Evolutionary conservation across 768 basidiomycete species (phyloP).

Genomic region (Suillus occidentalis): DNA sequence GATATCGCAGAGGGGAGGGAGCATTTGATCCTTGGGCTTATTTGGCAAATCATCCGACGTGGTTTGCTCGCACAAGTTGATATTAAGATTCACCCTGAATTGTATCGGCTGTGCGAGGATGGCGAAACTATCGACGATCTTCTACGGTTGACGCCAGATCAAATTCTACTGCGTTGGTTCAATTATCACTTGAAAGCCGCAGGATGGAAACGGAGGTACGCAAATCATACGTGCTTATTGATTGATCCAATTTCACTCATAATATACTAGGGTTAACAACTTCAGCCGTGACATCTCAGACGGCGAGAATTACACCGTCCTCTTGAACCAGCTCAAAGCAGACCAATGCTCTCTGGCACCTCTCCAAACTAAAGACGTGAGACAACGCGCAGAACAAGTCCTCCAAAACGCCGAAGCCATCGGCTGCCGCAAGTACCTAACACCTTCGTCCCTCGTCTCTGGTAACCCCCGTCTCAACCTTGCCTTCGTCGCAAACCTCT

Average conservation of each 20-base stretch:
- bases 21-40: conserved; percentile 94
- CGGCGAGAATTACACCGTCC: conserved; percentile 95
- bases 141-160: conserved; percentile 90
- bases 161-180: conserved; percentile 98
- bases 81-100: conserved; percentile 96
- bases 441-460: conserved; percentile 84
- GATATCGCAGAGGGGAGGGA: conserved; percentile 93
- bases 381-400: conserved; percentile 88
- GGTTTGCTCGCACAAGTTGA: conserved; percentile 94
- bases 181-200: conserved; percentile 98
- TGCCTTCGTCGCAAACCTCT: conserved; percentile 97
- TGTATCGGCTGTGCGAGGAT: conserved; percentile 94
- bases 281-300: conserved; percentile 97
- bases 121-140: conserved; percentile 97
- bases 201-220: conserved; percentile 81
- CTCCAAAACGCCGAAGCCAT: conserved; percentile 92
- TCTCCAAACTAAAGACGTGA: conserved; percentile 80
- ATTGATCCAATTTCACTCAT: conserved; percentile 6
- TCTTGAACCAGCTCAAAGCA: conserved; percentile 94
- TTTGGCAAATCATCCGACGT: conserved; percentile 97
- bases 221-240: not conserved
- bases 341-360: conserved; percentile 90
- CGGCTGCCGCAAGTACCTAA: conserved; percentile 94
- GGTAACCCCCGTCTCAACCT: conserved; percentile 98
- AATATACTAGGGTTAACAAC: conserved; percentile 79